Percentiles rank a stretch among this genome's conserved stretches.
Evolutionary conservation across 192 early-diverging fungal genomes (phyloP).

Genomic region (Chytriomyces confervae): DNA sequence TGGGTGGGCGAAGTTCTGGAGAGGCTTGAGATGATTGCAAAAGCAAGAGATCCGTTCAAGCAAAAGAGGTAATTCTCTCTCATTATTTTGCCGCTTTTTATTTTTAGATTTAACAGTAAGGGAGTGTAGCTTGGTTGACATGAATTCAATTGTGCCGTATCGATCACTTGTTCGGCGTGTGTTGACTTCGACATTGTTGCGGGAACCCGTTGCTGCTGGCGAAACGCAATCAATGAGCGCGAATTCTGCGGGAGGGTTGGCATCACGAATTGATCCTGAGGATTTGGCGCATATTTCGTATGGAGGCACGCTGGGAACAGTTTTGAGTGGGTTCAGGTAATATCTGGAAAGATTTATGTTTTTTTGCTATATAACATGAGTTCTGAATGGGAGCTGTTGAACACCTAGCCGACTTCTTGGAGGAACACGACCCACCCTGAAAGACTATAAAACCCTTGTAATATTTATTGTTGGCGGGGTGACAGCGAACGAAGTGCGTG

Average conservation of each 20-base stretch:
- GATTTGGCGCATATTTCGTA: conserved; percentile 28
- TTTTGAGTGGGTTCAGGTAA: conserved; percentile 25
- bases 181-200: background rate
- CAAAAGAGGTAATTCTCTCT: conserved; percentile 4
- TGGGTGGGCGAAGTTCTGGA: conserved; percentile 26
- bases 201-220: background rate
- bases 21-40: conserved; percentile 2
- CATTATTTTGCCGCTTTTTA: background rate
- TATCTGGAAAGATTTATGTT: background rate
- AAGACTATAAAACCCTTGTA: background rate
- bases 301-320: conserved; percentile 28
- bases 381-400: background rate
- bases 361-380: background rate
- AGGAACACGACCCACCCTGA: background rate
- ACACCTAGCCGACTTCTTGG: conserved; percentile 15
- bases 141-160: background rate
- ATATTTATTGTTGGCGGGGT: conserved; percentile 27
- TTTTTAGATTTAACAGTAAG: too few species aligned
- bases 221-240: background rate
- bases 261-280: background rate
- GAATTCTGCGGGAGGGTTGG: background rate
- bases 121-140: conserved; percentile 3
- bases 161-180: background rate
- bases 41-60: background rate
- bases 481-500: conserved; percentile 22